Conservation (phyloP, 805 yeast species). For the Cyberlindnera samutprakarnensis region DNA sequence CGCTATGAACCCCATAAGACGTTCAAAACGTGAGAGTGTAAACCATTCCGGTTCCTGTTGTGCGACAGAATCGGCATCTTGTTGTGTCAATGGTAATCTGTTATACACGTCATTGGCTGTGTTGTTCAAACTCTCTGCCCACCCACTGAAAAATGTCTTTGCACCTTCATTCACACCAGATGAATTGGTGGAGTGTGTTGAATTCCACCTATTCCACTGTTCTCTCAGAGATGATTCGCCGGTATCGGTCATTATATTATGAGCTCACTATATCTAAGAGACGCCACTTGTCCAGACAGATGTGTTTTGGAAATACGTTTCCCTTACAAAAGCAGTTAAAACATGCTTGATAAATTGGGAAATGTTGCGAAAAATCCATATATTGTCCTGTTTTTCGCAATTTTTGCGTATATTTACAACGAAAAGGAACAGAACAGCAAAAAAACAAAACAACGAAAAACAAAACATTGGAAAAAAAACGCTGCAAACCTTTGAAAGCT, state of each 20-base stretch:
- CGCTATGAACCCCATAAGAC: slow-evolving; percentile 67
- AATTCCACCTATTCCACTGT: slow-evolving; percentile 33
- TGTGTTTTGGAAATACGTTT: too few species aligned
- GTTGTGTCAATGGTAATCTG: slow-evolving; percentile 56
- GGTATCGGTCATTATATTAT: slow-evolving; percentile 11
- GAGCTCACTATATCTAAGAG: too few species aligned
- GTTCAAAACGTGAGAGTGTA: slow-evolving; percentile 65
- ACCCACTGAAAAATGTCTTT: slow-evolving; percentile 28
- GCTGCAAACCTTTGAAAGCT: too few species aligned
- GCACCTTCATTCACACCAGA: slow-evolving; percentile 25
- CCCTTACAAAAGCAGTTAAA: too few species aligned
- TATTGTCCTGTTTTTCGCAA: too few species aligned
- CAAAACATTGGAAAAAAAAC: too few species aligned
- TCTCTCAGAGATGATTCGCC: slow-evolving; percentile 26
- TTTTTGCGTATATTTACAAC: too few species aligned
- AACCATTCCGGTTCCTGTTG: slow-evolving; percentile 74
- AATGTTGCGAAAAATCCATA: too few species aligned
- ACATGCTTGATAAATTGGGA: too few species aligned
- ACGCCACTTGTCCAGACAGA: too few species aligned
- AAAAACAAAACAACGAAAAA: too few species aligned
- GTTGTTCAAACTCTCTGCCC: slow-evolving; percentile 30
- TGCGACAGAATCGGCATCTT: slow-evolving; percentile 33
- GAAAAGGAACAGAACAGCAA: too few species aligned
- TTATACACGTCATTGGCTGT: slow-evolving; percentile 52
- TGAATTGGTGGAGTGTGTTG: slow-evolving; percentile 17